Percentiles rank a stretch among this genome's conserved stretches.
These are phyloP conservation scores for Escovopsis sp. DNA, from an alignment of 2,329 filamentous ascomycete genomes.

Conservation along the genomic window DNA sequence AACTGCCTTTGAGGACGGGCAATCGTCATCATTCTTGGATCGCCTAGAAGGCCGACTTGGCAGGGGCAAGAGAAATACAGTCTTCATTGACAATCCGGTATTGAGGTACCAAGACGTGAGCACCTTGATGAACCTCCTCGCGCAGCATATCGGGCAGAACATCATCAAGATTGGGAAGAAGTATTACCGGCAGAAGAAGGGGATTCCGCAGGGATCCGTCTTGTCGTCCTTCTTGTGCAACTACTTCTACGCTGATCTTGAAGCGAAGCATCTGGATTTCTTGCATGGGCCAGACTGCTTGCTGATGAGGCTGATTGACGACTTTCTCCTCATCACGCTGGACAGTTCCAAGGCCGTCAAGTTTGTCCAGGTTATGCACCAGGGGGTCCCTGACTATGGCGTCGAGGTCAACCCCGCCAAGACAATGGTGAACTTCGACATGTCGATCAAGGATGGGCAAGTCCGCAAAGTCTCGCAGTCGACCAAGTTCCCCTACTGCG, in stretches of 20 bases:
- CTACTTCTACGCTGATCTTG: conserved; percentile 88
- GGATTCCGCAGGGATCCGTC: conserved; percentile 88
- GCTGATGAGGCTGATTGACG: conserved; percentile 73
- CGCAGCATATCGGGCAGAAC: conserved; percentile 71
- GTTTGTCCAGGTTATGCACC: conserved; percentile 71
- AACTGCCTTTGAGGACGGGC: conserved; percentile 29
- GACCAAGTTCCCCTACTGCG: conserved; percentile 73
- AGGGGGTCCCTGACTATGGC: conserved; percentile 65
- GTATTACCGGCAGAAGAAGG: conserved; percentile 72
- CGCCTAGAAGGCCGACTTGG: conserved; percentile 26
- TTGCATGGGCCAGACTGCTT: conserved; percentile 42
- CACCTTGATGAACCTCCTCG: conserved; percentile 53
- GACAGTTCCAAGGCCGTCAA: conserved; percentile 47
- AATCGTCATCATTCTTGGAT: conserved; percentile 29
- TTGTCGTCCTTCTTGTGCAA: conserved; percentile 81
- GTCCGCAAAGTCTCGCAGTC: conserved; percentile 32
- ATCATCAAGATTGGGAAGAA: conserved; percentile 79
- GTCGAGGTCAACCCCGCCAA: conserved; percentile 64
- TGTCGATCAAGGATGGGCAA: conserved; percentile 35
- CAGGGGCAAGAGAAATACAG: conserved; percentile 43
- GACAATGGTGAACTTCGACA: conserved; percentile 71
- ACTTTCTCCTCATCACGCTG: conserved; percentile 79
- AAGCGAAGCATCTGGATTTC: conserved; percentile 55
- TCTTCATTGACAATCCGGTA: conserved; percentile 60
- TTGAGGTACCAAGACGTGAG: conserved; percentile 41